phyloP scores from a whole-genome alignment of 257 asterid genomes.

The Nicotiana otophora region DNA sequence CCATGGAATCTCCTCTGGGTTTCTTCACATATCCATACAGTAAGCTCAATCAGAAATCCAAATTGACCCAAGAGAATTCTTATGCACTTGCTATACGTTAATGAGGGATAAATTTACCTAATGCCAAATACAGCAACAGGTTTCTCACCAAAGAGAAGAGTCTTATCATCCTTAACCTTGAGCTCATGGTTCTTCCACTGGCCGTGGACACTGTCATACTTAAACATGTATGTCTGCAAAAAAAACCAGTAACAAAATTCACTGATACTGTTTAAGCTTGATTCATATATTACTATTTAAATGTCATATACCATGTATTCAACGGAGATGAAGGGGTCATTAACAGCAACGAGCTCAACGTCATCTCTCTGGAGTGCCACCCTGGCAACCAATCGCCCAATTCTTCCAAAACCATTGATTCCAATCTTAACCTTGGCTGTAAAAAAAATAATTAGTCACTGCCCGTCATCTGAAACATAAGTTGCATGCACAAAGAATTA shows the following conservation, averaged over 20 bases:
- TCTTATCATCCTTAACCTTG: conserved; percentile 65
- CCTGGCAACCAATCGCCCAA: conserved; percentile 86
- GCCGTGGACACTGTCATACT: conserved; percentile 81
- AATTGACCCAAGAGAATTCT: neutral
- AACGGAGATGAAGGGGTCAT: conserved; percentile 73
- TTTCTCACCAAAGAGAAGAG: conserved; percentile 73
- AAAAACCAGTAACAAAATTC: neutral
- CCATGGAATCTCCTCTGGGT: conserved; percentile 93
- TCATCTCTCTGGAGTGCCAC: conserved; percentile 74
- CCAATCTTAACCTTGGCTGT: conserved; percentile 82
- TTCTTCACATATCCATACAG: conserved; percentile 28
- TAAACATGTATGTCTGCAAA: conserved; percentile 70
- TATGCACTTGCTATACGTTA: neutral
- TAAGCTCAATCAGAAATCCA: neutral
- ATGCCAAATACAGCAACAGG: conserved; percentile 59
- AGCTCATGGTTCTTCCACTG: conserved; percentile 67
- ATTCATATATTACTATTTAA: neutral
- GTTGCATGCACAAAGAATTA: neutral
- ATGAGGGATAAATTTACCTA: conserved; percentile 32
- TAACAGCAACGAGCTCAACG: conserved; percentile 85
- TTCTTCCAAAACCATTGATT: conserved; percentile 86
- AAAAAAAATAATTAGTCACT: neutral
- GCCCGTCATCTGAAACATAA: neutral
- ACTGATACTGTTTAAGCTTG: neutral
- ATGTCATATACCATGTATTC: conserved; percentile 61